Conservation (phyloP, 495 filamentous ascomycete genomes). For the Parmelia sp. region DNA sequence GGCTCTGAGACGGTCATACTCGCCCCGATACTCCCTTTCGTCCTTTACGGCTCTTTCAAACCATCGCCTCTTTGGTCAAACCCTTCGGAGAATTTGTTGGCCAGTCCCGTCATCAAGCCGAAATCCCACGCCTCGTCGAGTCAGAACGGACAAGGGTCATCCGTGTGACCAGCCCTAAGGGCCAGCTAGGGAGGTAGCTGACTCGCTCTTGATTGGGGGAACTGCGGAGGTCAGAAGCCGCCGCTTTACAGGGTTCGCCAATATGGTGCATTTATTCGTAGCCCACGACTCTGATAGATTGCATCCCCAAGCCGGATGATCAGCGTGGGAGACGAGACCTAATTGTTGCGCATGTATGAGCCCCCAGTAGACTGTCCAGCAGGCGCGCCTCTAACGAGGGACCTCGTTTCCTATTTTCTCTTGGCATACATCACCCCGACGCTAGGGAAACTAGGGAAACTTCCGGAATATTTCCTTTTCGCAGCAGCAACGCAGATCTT, state of each 20-base stretch:
- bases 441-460: not conserved
- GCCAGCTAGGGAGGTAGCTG: not conserved
- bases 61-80: not conserved
- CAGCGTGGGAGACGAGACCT: conserved; percentile 10
- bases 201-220: conserved; percentile 8
- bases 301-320: conserved; percentile 9
- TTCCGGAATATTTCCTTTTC: not conserved
- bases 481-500: conserved; percentile 1
- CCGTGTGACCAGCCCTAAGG: conserved; percentile 6
- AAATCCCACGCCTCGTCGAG: conserved; percentile 15
- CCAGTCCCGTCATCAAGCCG: conserved; percentile 6
- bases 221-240: not conserved
- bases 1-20: not conserved
- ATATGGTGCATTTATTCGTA: not conserved
- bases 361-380: not conserved
- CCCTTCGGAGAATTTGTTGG: conserved; percentile 16
- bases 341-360: conserved; percentile 19
- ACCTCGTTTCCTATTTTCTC: not conserved
- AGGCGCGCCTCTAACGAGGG: conserved; percentile 6
- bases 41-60: not conserved
- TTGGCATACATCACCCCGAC: not conserved
- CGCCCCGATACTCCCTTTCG: not conserved
- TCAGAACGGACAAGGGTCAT: conserved; percentile 9
- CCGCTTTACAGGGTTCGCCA: conserved; percentile 16
- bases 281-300: not conserved